Evolutionary conservation across 208 protist genomes (phyloP).

Genomic region (Herpetomonas tarakana): DNA sequence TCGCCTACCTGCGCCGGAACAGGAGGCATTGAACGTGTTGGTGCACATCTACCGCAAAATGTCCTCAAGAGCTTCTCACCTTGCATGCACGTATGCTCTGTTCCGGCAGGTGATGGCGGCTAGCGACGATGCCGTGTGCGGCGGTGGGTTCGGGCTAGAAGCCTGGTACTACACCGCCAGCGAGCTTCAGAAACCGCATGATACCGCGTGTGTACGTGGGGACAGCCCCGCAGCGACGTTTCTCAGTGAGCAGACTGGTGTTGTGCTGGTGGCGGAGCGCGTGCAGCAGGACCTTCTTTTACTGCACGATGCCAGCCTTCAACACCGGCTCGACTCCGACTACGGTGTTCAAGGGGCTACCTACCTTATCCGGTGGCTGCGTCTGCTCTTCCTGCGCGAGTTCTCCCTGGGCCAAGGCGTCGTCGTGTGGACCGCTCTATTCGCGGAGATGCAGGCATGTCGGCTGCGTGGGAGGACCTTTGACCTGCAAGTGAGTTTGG

Average conservation of each 20-base stretch:
- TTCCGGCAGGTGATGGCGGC: slow-evolving; percentile 44
- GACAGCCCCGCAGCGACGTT: no score
- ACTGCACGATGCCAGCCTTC: slow-evolving; percentile 49
- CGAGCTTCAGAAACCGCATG: background rate
- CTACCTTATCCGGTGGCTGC: slow-evolving; percentile 88
- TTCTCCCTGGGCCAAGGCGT: slow-evolving; percentile 62
- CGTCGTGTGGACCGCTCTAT: slow-evolving; percentile 75
- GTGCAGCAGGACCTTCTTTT: slow-evolving; percentile 59
- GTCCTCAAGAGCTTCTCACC: background rate
- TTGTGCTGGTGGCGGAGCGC: slow-evolving; percentile 34
- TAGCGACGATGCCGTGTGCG: background rate
- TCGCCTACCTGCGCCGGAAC: background rate
- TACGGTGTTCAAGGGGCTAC: slow-evolving; percentile 71
- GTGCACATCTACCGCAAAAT: background rate
- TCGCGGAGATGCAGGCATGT: slow-evolving; percentile 57
- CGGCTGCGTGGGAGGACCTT: slow-evolving; percentile 10
- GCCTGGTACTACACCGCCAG: slow-evolving; percentile 44
- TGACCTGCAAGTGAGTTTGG: slow-evolving; percentile 33
- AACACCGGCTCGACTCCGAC: slow-evolving; percentile 51
- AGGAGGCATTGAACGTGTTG: background rate
- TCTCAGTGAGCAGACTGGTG: slow-evolving; percentile 17
- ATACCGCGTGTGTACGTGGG: no score
- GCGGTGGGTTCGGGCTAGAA: slow-evolving; percentile 23
- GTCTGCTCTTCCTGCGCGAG: slow-evolving; percentile 86
- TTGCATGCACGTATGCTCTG: slow-evolving; percentile 24